Evolutionary conservation across 345 rosid genomes (phyloP).

Genomic region (Hypericum perforatum): DNA sequence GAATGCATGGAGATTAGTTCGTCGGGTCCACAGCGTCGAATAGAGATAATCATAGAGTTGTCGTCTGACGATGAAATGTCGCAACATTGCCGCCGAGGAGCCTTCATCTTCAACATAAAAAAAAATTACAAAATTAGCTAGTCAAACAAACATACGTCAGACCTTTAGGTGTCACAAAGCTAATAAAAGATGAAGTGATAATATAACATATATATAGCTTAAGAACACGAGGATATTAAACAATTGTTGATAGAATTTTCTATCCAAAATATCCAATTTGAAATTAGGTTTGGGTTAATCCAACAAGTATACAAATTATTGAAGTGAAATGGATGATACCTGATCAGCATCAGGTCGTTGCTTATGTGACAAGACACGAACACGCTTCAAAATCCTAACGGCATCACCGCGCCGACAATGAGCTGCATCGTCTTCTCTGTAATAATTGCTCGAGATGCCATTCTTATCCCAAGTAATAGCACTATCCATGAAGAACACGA

Average conservation of each 20-base stretch:
- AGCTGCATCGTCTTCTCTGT: constrained; percentile 26
- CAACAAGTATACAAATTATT: too few species aligned
- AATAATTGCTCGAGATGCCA: constrained; percentile 39
- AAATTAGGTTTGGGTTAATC: too few species aligned
- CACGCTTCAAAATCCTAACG: constrained; percentile 35
- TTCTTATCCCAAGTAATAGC: constrained; percentile 13
- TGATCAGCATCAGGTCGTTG: too few species aligned
- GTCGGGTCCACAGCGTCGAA: constrained; percentile 62
- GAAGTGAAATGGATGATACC: too few species aligned
- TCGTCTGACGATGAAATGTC: constrained; percentile 51
- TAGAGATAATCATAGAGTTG: constrained; percentile 26
- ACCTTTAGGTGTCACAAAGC: not conserved
- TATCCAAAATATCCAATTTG: too few species aligned
- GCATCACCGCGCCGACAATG: constrained; percentile 41
- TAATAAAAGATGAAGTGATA: not conserved
- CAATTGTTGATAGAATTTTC: too few species aligned
- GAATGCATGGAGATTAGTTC: constrained; percentile 42
- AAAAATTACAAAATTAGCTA: not conserved
- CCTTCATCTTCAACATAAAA: constrained; percentile 35
- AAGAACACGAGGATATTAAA: too few species aligned
- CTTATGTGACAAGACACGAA: not conserved
- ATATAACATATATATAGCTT: too few species aligned
- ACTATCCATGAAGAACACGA: constrained; percentile 48
- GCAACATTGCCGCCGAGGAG: constrained; percentile 88
- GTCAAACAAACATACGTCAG: not conserved